Evolutionary conservation across 2,329 filamentous ascomycete species (phyloP), one percentile per base, ranked within the genome.

Genomic region (Zymoseptoria pseudotritici): DNA sequence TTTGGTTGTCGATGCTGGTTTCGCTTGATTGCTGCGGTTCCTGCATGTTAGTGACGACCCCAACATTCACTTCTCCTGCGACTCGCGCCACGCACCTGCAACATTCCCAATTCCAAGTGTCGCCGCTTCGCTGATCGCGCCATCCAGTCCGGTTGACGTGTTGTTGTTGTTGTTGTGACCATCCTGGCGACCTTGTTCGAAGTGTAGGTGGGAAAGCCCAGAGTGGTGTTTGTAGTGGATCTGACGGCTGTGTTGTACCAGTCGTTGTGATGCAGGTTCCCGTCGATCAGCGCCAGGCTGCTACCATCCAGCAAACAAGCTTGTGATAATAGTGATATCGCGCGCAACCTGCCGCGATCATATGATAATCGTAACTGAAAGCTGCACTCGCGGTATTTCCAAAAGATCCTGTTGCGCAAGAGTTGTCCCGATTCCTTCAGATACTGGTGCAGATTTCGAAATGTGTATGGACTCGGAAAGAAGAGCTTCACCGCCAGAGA

Each of bases 81-180:
- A 49, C 20, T 29, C 7, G 31, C 20, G 53, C 29, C 50, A 46
- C 13, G 24, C 57, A 65, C 63, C 26, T 61, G 54, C 42, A 63
- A 46, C 46, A 66, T 57, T n/a, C 57, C 57, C 17, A 64, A 49
- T 52, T 66, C 64, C 46, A 59, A 56, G 31, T 61, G 55, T 53
- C 58, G 59, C 26, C 64, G 50, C 22, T 57, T 54, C 26, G 62
- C 60, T 13, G 61, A 57, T 26, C 64, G 61, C 17, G 62, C 59
- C 50, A 59, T 58, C 62, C 63, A 66, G 19, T 61, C 62, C 21
- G 56, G 31, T 19, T 21, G 26, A 29, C 26, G 36, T 29, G 59
- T 46, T 53, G 62, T 58, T 19, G 63, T 53, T 17, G 22, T 53
- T 24, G 22, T 52, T 9, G 50, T n/a, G n/a, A 17, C 36, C 36